phyloP scores from a whole-genome alignment of 345 rosid species.

The Salix viminalis region DNA sequence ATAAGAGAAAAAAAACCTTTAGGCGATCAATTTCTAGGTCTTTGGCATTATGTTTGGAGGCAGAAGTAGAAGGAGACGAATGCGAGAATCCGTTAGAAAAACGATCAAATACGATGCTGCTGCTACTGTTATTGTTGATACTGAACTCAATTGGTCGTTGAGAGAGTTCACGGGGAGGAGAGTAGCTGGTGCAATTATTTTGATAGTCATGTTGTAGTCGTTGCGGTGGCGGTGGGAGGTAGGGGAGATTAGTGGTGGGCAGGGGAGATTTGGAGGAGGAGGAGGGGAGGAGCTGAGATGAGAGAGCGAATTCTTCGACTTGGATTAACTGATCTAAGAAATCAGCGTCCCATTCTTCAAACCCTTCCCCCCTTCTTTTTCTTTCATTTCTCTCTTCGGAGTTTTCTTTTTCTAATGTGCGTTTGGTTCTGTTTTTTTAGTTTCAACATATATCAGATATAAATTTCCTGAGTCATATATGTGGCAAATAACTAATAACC shows the following conservation, averaged over 20 bases:
- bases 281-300: conserved; percentile 9
- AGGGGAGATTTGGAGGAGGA: neutral
- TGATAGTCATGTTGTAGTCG: neutral
- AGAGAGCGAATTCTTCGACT: conserved; percentile 37
- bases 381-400: conserved; percentile 11
- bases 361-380: conserved; percentile 9
- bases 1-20: conserved; percentile 41
- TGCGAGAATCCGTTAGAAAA: neutral
- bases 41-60: conserved; percentile 20
- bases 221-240: conserved; percentile 15
- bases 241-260: conserved; percentile 9
- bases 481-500: too few relatives aligned
- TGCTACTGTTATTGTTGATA: neutral
- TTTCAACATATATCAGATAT: too few relatives aligned
- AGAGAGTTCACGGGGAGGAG: conserved; percentile 79
- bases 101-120: neutral
- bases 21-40: conserved; percentile 56
- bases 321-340: conserved; percentile 42
- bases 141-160: conserved; percentile 34
- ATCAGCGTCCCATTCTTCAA: conserved; percentile 60
- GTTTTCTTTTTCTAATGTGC: neutral
- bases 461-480: too few relatives aligned
- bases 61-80: neutral
- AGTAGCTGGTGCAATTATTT: conserved; percentile 34
- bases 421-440: too few relatives aligned